Conservation (phyloP, 2,329 filamentous ascomycete species). For the Fusarium sp. region DNA sequence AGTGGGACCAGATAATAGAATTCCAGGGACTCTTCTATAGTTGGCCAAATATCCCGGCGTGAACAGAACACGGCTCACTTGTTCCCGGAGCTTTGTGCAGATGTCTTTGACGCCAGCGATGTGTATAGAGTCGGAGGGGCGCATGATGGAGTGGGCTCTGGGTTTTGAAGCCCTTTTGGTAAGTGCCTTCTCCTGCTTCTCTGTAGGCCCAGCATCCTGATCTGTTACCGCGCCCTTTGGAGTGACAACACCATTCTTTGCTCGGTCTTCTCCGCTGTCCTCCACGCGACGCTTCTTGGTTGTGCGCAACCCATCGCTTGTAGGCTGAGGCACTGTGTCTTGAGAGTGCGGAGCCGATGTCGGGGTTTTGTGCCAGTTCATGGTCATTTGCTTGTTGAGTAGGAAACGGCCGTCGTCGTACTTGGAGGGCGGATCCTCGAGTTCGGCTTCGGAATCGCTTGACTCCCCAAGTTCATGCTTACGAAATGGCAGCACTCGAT, state of each 20-base stretch:
- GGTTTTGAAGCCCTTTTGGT: constrained; percentile 51
- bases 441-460: constrained; percentile 64
- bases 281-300: constrained; percentile 54
- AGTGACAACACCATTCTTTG: constrained; percentile 22
- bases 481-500: constrained; percentile 81
- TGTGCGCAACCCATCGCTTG: constrained; percentile 41
- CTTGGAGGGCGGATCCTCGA: constrained; percentile 55
- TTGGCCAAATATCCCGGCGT: constrained; percentile 38
- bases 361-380: constrained; percentile 54
- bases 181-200: constrained; percentile 48
- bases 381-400: constrained; percentile 59
- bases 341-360: constrained; percentile 4
- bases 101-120: constrained; percentile 52
- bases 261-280: constrained; percentile 46
- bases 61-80: constrained; percentile 38
- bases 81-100: constrained; percentile 39
- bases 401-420: constrained; percentile 55
- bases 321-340: constrained; percentile 3
- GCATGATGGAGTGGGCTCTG: constrained; percentile 51
- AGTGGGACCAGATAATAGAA: constrained; percentile 82
- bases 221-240: constrained; percentile 41
- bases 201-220: constrained; percentile 30
- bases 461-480: constrained; percentile 72
- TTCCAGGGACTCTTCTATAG: constrained; percentile 59
- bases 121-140: constrained; percentile 32